Evolutionary conservation across 192 early-diverging fungal genomes (phyloP).

Genomic region (Geosiphon pyriformis): DNA sequence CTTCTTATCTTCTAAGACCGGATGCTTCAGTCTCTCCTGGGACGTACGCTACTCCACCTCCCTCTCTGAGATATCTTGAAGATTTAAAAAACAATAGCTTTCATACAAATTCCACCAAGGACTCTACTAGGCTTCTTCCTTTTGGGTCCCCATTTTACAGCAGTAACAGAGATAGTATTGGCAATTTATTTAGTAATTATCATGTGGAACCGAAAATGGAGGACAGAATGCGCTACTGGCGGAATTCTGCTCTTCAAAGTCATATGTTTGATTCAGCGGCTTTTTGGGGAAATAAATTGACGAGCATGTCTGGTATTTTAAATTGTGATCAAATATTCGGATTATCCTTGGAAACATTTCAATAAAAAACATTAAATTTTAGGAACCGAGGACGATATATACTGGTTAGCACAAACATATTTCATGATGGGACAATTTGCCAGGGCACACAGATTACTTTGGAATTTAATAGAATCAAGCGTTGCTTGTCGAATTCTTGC

Average conservation of each 20-base stretch:
- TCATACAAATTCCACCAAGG: neutral
- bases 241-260: conserved; percentile 48
- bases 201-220: conserved; percentile 18
- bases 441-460: conserved; percentile 40
- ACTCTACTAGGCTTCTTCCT: neutral
- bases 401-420: conserved; percentile 45
- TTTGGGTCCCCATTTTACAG: conserved; percentile 3
- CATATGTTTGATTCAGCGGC: conserved; percentile 50
- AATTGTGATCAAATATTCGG: too few species aligned
- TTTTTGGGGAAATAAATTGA: conserved; percentile 64
- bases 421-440: conserved; percentile 44
- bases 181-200: neutral
- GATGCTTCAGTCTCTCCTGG: neutral
- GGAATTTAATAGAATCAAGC: conserved; percentile 38
- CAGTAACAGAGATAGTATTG: conserved; percentile 13
- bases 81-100: neutral
- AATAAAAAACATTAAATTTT: neutral
- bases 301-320: conserved; percentile 51
- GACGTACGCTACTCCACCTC: neutral
- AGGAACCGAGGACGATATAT: conserved; percentile 46
- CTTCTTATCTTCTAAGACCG: neutral
- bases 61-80: neutral
- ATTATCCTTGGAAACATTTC: too few species aligned
- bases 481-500: conserved; percentile 50
- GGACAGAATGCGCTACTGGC: conserved; percentile 44